Percentiles rank a stretch among this genome's conserved stretches.
Conservation (phyloP, 371 early-diverging fungal species). For the Mucor racemosus region DNA sequence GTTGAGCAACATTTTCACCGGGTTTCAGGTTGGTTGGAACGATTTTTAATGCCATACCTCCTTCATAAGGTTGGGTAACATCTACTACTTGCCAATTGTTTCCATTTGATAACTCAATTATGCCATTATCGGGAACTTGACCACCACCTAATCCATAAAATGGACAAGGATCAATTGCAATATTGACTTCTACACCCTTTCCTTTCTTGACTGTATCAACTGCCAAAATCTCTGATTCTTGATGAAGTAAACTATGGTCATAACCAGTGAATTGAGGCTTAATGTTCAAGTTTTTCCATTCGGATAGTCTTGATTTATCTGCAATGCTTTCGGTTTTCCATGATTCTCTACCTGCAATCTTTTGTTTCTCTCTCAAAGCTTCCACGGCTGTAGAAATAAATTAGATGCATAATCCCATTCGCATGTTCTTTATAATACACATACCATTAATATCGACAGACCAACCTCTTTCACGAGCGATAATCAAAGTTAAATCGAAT, state of each 20-base stretch:
- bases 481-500: slow-evolving; percentile 70
- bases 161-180: slow-evolving; percentile 74
- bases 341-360: slow-evolving; percentile 45
- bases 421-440: background rate
- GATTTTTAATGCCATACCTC: slow-evolving; percentile 44
- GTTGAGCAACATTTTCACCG: slow-evolving; percentile 13
- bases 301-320: slow-evolving; percentile 42
- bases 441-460: slow-evolving; percentile 62
- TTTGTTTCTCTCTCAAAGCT: slow-evolving; percentile 7
- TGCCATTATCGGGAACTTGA: slow-evolving; percentile 71
- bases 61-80: slow-evolving; percentile 64
- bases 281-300: slow-evolving; percentile 47
- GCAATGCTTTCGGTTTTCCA: slow-evolving; percentile 53
- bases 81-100: slow-evolving; percentile 54
- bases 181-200: slow-evolving; percentile 38
- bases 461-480: slow-evolving; percentile 77
- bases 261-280: slow-evolving; percentile 65
- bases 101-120: slow-evolving; percentile 50
- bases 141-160: slow-evolving; percentile 82
- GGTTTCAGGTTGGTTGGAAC: slow-evolving; percentile 9
- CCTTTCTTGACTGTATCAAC: slow-evolving; percentile 41
- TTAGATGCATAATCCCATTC: background rate
- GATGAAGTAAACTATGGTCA: slow-evolving; percentile 46
- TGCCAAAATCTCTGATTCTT: slow-evolving; percentile 58
- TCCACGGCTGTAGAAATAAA: slow-evolving; percentile 48